phyloP scores from a whole-genome alignment of 306 rosid species.

The Senna tora region DNA sequence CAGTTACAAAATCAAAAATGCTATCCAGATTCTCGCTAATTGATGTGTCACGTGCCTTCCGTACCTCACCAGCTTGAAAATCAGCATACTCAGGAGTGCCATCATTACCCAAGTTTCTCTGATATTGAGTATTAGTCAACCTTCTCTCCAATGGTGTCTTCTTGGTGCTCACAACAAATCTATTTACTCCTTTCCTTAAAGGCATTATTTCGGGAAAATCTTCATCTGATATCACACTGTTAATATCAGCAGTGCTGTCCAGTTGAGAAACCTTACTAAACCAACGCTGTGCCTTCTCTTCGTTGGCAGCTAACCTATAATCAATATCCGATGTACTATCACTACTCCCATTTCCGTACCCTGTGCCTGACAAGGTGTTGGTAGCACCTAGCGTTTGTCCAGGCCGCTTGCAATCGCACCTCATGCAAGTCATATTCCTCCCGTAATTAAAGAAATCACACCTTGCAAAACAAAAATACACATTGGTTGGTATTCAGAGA shows the following conservation, averaged over 20 bases:
- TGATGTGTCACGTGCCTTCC: constrained; percentile 35
- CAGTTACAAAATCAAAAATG: constrained; percentile 39
- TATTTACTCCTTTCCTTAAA: constrained; percentile 86
- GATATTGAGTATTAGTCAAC: constrained; percentile 62
- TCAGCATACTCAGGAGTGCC: constrained; percentile 40
- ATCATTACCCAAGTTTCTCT: constrained; percentile 55
- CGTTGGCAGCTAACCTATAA: constrained; percentile 75
- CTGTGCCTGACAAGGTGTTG: constrained; percentile 40
- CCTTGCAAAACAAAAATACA: constrained; percentile 49
- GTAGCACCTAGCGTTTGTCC: constrained; percentile 50
- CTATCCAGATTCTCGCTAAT: constrained; percentile 42
- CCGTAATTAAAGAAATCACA: constrained; percentile 87
- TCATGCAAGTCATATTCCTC: constrained; percentile 72
- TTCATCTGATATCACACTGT: constrained; percentile 58
- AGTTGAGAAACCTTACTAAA: constrained; percentile 88
- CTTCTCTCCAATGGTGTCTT: constrained; percentile 84
- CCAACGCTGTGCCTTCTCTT: constrained; percentile 94
- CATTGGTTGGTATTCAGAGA: constrained; percentile 28
- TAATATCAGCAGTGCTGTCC: constrained; percentile 66
- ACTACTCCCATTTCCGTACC: constrained; percentile 47
- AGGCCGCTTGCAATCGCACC: constrained; percentile 94
- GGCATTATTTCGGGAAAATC: constrained; percentile 99
- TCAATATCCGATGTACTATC: constrained; percentile 48
- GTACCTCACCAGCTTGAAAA: constrained; percentile 33
- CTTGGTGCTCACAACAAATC: constrained; percentile 94